Evolutionary conservation across 768 basidiomycete species (phyloP).

Genomic region (Candolleomyces eurysporus): DNA sequence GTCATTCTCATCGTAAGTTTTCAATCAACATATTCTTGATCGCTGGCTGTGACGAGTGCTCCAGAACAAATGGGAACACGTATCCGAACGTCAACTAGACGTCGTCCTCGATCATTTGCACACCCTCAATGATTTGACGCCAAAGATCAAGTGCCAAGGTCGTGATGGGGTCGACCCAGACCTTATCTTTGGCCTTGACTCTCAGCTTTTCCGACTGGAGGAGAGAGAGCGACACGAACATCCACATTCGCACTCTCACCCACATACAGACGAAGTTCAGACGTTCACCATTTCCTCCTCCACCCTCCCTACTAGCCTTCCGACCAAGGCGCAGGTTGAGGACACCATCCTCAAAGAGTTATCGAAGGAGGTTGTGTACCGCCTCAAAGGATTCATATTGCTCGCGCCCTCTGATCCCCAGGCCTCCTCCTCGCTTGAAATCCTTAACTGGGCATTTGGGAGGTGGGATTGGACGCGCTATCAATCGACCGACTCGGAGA

Average conservation of each 20-base stretch:
- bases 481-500: constrained; percentile 22
- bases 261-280: constrained; percentile 84
- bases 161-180: constrained; percentile 69
- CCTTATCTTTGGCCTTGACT: constrained; percentile 86
- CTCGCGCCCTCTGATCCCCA: constrained; percentile 27
- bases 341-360: constrained; percentile 26
- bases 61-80: constrained; percentile 90
- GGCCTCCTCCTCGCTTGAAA: constrained; percentile 24
- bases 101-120: constrained; percentile 82
- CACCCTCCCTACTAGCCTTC: not conserved
- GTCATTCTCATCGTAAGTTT: constrained; percentile 77
- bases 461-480: constrained; percentile 58
- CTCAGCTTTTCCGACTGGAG: constrained; percentile 60
- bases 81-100: constrained; percentile 77
- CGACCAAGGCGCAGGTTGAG: not conserved
- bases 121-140: constrained; percentile 88
- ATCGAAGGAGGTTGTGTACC: constrained; percentile 70
- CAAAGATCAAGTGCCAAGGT: constrained; percentile 71
- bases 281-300: constrained; percentile 64
- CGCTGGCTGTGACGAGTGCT: not conserved
- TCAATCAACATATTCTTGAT: not conserved
- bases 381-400: constrained; percentile 85
- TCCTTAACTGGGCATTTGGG: constrained; percentile 95
- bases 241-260: not conserved
- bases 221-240: constrained; percentile 9